These are phyloP conservation scores for Clonostachys rhizophaga DNA, from an alignment of 2,329 filamentous ascomycete genomes.

Conservation along the genomic window DNA sequence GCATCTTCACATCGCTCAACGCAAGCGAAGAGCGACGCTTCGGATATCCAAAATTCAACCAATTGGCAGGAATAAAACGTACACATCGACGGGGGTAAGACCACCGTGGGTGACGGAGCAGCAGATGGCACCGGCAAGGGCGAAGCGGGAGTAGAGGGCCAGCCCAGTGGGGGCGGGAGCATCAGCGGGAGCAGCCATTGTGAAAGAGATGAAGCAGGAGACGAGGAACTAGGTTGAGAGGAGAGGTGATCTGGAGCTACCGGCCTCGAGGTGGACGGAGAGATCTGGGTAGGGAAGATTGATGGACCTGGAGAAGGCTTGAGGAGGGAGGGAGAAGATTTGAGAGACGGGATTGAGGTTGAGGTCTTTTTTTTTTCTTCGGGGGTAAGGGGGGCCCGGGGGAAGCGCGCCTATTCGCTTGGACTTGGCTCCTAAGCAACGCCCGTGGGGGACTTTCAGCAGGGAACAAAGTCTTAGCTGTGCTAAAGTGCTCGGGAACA, in stretches of 20 bases:
- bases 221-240: slow-evolving; percentile 23
- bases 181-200: slow-evolving; percentile 43
- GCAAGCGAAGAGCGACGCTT: no score
- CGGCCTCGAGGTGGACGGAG: slow-evolving; percentile 1
- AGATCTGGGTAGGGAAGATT: not conserved
- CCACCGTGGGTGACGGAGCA: slow-evolving; percentile 97
- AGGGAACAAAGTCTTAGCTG: not conserved
- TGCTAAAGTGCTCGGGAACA: slow-evolving; percentile 13
- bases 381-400: not conserved
- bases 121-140: slow-evolving; percentile 95
- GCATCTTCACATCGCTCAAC: no score
- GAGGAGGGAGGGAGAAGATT: slow-evolving; percentile 8
- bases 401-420: slow-evolving; percentile 1
- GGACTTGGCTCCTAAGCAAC: not conserved
- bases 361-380: slow-evolving; percentile 17
- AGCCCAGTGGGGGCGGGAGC: slow-evolving; percentile 43
- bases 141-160: slow-evolving; percentile 89
- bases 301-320: not conserved
- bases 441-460: slow-evolving; percentile 1
- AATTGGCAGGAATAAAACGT: slow-evolving; percentile 46
- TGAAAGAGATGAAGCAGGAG: slow-evolving; percentile 10
- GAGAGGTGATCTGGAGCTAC: slow-evolving; percentile 15
- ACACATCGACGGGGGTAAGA: slow-evolving; percentile 99
- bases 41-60: no score
- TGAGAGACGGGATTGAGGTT: slow-evolving; percentile 5